Percentiles rank a stretch among this genome's conserved stretches.
phyloP scores from a whole-genome alignment of 2,329 filamentous ascomycete genomes.

The Fusarium paranaense region DNA sequence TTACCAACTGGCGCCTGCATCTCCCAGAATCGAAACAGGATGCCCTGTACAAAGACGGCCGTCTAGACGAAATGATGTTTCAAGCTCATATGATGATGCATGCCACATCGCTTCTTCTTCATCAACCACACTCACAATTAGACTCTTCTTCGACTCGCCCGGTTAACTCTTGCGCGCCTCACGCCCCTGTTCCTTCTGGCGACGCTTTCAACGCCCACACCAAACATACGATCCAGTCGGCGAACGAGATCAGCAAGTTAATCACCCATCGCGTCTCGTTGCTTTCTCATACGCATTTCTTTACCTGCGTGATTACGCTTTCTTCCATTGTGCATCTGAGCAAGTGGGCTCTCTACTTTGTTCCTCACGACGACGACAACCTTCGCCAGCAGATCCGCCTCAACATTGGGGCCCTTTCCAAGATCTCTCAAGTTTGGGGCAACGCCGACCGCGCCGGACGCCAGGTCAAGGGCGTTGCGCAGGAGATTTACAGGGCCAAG shows the following conservation, averaged over 20 bases:
- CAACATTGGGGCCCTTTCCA: constrained; percentile 80
- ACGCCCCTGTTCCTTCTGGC: constrained; percentile 62
- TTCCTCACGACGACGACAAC: constrained; percentile 71
- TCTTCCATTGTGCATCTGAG: constrained; percentile 85
- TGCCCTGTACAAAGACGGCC: constrained; percentile 75
- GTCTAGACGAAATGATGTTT: constrained; percentile 90
- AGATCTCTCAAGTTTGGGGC: constrained; percentile 77
- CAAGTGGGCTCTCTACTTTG: constrained; percentile 76
- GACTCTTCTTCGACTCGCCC: constrained; percentile 69
- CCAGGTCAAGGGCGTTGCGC: constrained; percentile 83
- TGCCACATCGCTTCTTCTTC: constrained; percentile 77
- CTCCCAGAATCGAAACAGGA: constrained; percentile 79
- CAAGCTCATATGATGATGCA: constrained; percentile 85
- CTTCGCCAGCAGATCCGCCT: constrained; percentile 81
- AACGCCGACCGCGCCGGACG: constrained; percentile 76
- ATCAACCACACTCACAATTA: constrained; percentile 82
- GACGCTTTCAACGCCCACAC: constrained; percentile 75
- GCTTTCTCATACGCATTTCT: constrained; percentile 83
- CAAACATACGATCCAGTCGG: constrained; percentile 82
- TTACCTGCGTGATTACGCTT: constrained; percentile 82
- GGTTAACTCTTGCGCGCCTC: constrained; percentile 75
- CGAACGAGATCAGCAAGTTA: constrained; percentile 80
- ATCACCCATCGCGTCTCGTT: constrained; percentile 79
- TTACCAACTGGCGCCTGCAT: constrained; percentile 83
- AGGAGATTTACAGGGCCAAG: constrained; percentile 75